phyloP scores from a whole-genome alignment of 495 filamentous ascomycete species.

The Penicillium paradoxum region DNA sequence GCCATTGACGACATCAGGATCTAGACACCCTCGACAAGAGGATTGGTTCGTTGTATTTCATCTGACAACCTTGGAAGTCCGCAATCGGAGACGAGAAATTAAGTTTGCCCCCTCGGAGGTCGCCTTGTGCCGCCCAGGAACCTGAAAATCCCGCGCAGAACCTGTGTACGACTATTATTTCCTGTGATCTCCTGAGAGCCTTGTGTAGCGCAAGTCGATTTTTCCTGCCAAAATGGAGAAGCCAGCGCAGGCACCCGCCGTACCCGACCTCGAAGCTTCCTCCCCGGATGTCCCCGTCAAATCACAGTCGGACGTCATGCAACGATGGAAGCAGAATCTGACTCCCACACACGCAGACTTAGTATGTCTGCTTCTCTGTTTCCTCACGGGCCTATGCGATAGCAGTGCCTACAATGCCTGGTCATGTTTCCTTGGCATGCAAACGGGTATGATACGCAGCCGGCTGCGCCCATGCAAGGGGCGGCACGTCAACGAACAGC shows the following conservation, averaged over 20 bases:
- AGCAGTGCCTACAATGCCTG: conserved; percentile 59
- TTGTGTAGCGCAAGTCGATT: background rate
- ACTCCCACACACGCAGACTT: conserved; percentile 44
- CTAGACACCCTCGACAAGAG: too few species aligned
- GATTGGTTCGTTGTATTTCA: too few species aligned
- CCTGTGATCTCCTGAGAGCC: background rate
- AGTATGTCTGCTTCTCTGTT: conserved; percentile 51
- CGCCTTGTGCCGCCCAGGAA: conserved; percentile 4
- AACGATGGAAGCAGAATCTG: conserved; percentile 36
- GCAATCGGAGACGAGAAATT: conserved; percentile 1
- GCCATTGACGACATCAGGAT: too few species aligned
- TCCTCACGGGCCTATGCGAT: conserved; percentile 57
- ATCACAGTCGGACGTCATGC: conserved; percentile 9
- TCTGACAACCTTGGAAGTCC: too few species aligned
- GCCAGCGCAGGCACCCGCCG: background rate
- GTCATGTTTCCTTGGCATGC: conserved; percentile 59
- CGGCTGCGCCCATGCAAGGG: conserved; percentile 12
- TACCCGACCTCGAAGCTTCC: conserved; percentile 25
- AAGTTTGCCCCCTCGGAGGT: conserved; percentile 2
- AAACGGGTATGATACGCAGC: conserved; percentile 53
- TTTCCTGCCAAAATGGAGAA: conserved; percentile 20
- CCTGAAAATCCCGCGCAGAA: background rate
- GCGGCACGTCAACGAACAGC: background rate
- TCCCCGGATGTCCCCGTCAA: conserved; percentile 8
- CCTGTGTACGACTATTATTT: background rate